Evolutionary conservation across 1,284 basidiomycete genomes (phyloP).

Genomic region (Phellinidium pouzarii): DNA sequence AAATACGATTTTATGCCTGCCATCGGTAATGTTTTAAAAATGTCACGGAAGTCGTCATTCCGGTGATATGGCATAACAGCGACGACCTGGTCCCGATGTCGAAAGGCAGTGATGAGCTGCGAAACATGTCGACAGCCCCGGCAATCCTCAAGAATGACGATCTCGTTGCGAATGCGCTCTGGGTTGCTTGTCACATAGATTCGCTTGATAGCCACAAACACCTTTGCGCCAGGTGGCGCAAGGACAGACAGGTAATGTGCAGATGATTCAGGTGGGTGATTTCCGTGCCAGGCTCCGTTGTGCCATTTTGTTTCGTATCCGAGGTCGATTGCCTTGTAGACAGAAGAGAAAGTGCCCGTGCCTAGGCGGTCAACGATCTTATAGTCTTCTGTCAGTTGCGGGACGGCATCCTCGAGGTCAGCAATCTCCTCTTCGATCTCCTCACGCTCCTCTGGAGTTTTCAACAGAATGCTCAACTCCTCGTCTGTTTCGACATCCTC

Average conservation of each 20-base stretch:
- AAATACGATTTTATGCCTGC: constrained; percentile 82
- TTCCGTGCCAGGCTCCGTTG: constrained; percentile 75
- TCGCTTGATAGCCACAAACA: constrained; percentile 92
- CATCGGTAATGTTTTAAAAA: constrained; percentile 66
- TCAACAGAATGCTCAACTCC: constrained; percentile 47
- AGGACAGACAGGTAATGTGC: constrained; percentile 51
- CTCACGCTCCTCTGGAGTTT: constrained; percentile 60
- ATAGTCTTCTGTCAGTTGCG: constrained; percentile 64
- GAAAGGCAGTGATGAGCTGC: constrained; percentile 92
- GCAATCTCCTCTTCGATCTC: constrained; percentile 76
- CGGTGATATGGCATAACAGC: constrained; percentile 92
- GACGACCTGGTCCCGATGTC: constrained; percentile 88
- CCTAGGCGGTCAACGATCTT: constrained; percentile 86
- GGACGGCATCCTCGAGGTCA: constrained; percentile 55
- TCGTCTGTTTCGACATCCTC: constrained; percentile 42
- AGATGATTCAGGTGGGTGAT: constrained; percentile 52
- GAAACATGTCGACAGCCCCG: constrained; percentile 80
- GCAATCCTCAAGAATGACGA: constrained; percentile 85
- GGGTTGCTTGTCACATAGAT: constrained; percentile 97
- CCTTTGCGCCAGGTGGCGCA: constrained; percentile 38
- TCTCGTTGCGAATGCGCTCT: constrained; percentile 88
- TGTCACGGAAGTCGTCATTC: constrained; percentile 89
- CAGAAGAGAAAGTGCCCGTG: constrained; percentile 97
- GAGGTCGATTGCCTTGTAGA: constrained; percentile 93
- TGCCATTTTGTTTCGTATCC: constrained; percentile 72